Evolutionary conservation across 176 grass and related monocot species (phyloP).

Genomic region (Aegilops bicornis): DNA sequence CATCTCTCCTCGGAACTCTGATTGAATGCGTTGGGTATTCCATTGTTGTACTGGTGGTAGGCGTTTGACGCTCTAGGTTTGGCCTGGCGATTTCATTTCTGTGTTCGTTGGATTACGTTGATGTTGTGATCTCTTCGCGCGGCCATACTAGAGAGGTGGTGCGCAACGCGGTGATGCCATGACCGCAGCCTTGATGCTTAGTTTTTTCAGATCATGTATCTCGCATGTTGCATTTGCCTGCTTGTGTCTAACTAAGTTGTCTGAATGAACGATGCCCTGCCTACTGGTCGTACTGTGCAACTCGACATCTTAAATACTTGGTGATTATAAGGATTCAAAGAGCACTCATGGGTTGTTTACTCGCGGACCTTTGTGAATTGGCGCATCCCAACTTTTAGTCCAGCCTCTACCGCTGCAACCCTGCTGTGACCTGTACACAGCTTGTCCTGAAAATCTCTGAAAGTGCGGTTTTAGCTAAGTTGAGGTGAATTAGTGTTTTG

Average conservation of each 20-base stretch:
- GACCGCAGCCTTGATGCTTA: neutral
- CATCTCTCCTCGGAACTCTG: neutral
- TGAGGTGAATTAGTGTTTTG: neutral
- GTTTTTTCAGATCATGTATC: neutral
- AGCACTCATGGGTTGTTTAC: neutral
- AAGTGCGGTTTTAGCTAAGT: neutral
- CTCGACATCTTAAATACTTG: neutral
- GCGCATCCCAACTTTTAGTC: neutral
- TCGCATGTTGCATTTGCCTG: neutral
- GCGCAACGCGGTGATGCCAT: neutral
- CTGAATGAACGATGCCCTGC: neutral
- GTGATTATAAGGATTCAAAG: neutral
- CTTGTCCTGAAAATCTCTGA: neutral
- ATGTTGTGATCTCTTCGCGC: neutral
- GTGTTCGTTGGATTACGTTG: neutral
- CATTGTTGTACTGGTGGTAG: no score
- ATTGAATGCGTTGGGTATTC: neutral
- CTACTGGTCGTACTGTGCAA: neutral
- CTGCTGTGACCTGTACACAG: neutral
- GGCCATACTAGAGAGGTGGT: neutral
- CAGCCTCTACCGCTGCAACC: neutral
- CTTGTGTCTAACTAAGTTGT: neutral
- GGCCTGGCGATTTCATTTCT: neutral
- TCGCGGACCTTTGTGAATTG: neutral
- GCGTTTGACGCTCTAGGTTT: no score